These are phyloP conservation scores for Aspergillus sp. DNA, from an alignment of 2,329 filamentous ascomycete species.

Conservation along the genomic window DNA sequence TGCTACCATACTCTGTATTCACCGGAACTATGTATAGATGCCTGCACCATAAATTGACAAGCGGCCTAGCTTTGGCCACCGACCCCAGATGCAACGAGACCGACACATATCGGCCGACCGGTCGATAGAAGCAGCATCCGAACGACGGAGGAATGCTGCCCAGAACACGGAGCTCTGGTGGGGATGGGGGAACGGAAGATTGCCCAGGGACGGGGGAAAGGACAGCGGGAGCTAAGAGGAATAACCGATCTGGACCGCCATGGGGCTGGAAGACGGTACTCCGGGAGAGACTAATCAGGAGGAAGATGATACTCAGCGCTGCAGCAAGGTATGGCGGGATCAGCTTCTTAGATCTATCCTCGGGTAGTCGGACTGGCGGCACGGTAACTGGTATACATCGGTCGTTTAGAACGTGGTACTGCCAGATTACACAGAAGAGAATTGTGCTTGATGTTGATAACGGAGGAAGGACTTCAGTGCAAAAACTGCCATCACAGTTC, in stretches of 20 bases:
- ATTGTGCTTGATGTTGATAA: not conserved
- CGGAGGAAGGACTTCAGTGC: no score
- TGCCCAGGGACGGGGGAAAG: constrained; percentile 4
- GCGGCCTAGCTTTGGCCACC: not conserved
- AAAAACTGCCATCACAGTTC: no score
- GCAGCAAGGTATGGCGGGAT: not conserved
- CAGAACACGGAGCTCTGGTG: not conserved
- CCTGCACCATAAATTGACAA: not conserved
- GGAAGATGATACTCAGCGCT: constrained; percentile 5
- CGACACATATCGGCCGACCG: not conserved
- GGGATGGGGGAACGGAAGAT: not conserved
- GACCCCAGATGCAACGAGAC: not conserved
- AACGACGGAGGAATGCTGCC: constrained; percentile 8
- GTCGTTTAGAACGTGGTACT: not conserved
- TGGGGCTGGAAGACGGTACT: constrained; percentile 11
- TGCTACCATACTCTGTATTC: not conserved
- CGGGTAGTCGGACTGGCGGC: constrained; percentile 10
- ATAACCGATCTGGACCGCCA: constrained; percentile 13
- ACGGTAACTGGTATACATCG: not conserved
- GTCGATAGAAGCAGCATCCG: not conserved
- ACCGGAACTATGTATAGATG: not conserved
- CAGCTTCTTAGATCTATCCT: constrained; percentile 2
- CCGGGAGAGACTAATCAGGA: constrained; percentile 8
- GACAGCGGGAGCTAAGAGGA: constrained; percentile 11
- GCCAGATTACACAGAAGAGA: not conserved